Evolutionary conservation across 2,329 filamentous ascomycete genomes (phyloP), one percentile per base, ranked within the genome.

Genomic region (Phialophora expanda): DNA sequence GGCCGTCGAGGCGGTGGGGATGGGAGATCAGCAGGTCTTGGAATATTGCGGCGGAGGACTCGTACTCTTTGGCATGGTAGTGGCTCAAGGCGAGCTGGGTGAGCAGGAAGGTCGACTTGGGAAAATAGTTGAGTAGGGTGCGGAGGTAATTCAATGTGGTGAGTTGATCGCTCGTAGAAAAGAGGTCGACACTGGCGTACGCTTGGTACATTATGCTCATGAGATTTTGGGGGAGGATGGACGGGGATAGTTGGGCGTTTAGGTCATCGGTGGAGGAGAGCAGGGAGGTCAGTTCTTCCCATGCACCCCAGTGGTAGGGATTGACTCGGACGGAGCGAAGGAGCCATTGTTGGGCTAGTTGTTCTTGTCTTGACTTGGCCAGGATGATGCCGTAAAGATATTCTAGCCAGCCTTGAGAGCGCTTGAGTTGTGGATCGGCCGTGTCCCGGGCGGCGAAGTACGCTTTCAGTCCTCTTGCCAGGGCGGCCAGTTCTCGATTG

Each of bases 271-370:
- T 85, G 38, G 90, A 88, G 41, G 87, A 87, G 66, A 97, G 86
- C 28, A 98, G 83, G 46, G 89, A 89, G 3, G 91, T 91, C 77
- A 99, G 86, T 79, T 99, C 95, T 65, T 95, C 85, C 95, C 95
- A 99, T 68, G 93, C 93, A 7, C 93, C 92, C 95, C 95, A 99
- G 75, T 98, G 97, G 86, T 93, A 97, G 1, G 93, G 91, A 73
- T 93, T 96, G 48, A 92, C 81, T 76, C 96, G 91, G 9, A 97
- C 91, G 74, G 93, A 97, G 69, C 88, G 86, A 59, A 97, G 83
- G n/a, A 99, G 84, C 85, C 91, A 97, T 69, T 90, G 87, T 77
- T 94, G 89, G 1, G 95, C 95, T 66, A 90, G 85, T 53, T 89
- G 85, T 71, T 96, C 93, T 73, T 95, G 97, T 78, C 96, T 96